A percentile compares a stretch with the other conserved stretches of the same genome.
phyloP scores from a whole-genome alignment of 495 filamentous ascomycete genomes.

The Bryoglossum gracile region DNA sequence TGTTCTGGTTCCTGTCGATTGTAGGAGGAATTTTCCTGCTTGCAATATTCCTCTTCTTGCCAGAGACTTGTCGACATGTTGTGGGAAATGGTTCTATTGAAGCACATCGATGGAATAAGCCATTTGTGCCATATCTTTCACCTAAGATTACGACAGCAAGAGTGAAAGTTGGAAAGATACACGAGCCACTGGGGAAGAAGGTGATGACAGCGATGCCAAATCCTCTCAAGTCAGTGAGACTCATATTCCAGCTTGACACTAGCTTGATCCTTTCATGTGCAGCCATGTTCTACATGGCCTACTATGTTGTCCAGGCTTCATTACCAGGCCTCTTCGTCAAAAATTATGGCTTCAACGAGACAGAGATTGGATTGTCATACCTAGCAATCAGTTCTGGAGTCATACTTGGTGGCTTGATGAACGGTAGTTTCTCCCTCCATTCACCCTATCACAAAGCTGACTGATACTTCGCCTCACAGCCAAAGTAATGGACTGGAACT shows the following conservation, averaged over 20 bases:
- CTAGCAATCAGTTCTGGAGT: constrained; percentile 27
- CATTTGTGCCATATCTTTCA: not conserved
- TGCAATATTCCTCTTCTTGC: not conserved
- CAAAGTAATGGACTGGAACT: constrained; percentile 20
- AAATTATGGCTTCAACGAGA: constrained; percentile 54
- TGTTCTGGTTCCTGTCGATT: constrained; percentile 42
- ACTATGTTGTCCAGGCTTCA: constrained; percentile 2
- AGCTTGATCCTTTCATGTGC: not conserved
- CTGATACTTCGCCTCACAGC: constrained; percentile 10
- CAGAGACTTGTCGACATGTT: constrained; percentile 10
- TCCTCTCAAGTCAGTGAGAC: not conserved
- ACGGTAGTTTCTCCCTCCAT: not conserved
- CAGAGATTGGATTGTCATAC: constrained; percentile 28
- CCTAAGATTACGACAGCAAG: not conserved
- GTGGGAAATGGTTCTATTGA: constrained; percentile 15
- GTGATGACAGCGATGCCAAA: not conserved
- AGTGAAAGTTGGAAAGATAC: not conserved
- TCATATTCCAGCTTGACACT: not conserved
- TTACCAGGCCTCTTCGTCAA: constrained; percentile 32
- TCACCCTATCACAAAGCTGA: too few species aligned
- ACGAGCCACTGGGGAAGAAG: not conserved
- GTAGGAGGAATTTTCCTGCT: constrained; percentile 26
- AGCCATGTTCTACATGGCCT: not conserved
- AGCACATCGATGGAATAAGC: constrained; percentile 2
- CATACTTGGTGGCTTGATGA: constrained; percentile 18